A percentile compares a stretch with the other conserved stretches of the same genome.
These are phyloP conservation scores for Tetracladium maxilliforme DNA, from an alignment of 2,329 filamentous ascomycete genomes.

Conservation along the genomic window DNA sequence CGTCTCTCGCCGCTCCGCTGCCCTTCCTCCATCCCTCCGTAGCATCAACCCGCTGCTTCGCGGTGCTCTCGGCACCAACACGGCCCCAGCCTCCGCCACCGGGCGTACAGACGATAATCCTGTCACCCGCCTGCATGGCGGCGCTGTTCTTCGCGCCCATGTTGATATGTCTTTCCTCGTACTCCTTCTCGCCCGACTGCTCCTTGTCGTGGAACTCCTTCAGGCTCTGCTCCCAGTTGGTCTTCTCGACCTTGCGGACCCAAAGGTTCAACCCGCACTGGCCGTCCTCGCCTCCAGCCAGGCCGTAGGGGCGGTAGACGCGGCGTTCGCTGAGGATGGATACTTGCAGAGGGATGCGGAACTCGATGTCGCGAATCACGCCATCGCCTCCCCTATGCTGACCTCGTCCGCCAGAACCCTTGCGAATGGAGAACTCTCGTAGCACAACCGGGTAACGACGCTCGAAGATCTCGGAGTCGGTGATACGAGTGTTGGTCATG, in stretches of 20 bases:
- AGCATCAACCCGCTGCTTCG: conserved; percentile 37
- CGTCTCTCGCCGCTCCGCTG: conserved; percentile 39
- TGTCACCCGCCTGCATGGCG: conserved; percentile 59
- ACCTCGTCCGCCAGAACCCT: conserved; percentile 48
- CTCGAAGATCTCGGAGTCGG: conserved; percentile 68
- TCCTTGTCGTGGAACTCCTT: conserved; percentile 12
- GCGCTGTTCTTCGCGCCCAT: conserved; percentile 70
- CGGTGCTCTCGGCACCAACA: conserved; percentile 39
- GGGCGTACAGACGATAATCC: conserved; percentile 65
- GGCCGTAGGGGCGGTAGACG: conserved; percentile 66
- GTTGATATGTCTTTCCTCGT: conserved; percentile 51
- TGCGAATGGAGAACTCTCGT: conserved; percentile 50
- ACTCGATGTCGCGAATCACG: conserved; percentile 67
- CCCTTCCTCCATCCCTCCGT: conserved; percentile 43
- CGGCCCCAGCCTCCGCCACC: conserved; percentile 67
- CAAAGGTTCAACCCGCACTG: conserved; percentile 74
- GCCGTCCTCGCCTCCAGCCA: conserved; percentile 70
- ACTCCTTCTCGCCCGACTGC: conserved; percentile 17
- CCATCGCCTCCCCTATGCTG: conserved; percentile 62
- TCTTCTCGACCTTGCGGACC: conserved; percentile 57
- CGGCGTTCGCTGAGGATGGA: conserved; percentile 66
- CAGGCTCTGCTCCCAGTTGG: conserved; percentile 29
- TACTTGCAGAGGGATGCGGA: conserved; percentile 62
- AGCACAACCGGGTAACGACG: conserved; percentile 62
- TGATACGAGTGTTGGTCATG: conserved; percentile 80